Base-by-base conservation (phyloP, 2,329 filamentous ascomycete genomes). In the Alternaria sp. region DNA sequence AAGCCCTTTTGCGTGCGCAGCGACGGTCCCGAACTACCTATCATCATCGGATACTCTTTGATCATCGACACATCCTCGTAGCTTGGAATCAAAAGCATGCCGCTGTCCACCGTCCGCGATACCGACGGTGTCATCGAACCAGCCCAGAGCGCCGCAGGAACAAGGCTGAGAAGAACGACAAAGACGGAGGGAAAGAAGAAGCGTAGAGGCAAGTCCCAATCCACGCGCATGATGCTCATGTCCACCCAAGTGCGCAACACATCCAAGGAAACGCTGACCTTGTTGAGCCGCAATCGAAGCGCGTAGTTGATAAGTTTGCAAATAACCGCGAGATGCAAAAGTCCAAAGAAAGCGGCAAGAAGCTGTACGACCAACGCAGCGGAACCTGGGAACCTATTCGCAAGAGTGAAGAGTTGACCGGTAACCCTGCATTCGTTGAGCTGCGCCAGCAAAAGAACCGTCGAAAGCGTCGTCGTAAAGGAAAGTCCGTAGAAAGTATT, bases 301-400 rank as follows among this genome's bases (percentile, higher is more conserved):
- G 71, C 71, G 61, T 72, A 74, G 60, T 76, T 76, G 67, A 76
- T 71, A 17, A 76, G 58, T 59, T 73, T 71, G 62, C 68, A 71
- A 6, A 75, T 65, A 12, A 72, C 72, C 13, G 71, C 71, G 9
- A 75, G 65, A 58, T 74, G 73, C 12, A 76, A 68, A 23, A 76
- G 62, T 7, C 74, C 74, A 43, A 76, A 73, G 52, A 74, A 67
- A 11, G 71, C 71, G 13, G 72, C 72, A 12, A 75, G 66, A 1
- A 74, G 56, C 55, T 76, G 74, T 4, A 75, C 72, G 5, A 63
- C 49, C 7, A 75, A 67, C 15, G 72, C 72, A 23, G 72, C 69
- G 9, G 72, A 71, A 25, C 62, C 72, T 5, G 72, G 72, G 32
- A 69, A 74, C 17, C 50, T 62, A 46, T 67, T 73, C 5, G 69